Percentiles rank a stretch among this genome's conserved stretches.
Conservation (phyloP, 495 filamentous ascomycete genomes). For the Penicillium alfredii region DNA sequence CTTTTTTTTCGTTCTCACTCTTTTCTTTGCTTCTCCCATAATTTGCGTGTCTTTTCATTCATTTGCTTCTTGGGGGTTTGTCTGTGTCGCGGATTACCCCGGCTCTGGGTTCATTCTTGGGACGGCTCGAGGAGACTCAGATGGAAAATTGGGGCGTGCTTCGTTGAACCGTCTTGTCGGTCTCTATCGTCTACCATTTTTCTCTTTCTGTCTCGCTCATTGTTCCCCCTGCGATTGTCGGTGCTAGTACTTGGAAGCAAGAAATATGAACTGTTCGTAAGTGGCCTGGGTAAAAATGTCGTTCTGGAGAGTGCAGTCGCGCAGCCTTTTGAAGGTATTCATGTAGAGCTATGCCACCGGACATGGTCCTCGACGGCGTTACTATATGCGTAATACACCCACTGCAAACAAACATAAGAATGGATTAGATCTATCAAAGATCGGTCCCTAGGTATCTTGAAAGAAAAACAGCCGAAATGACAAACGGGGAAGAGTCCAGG, state of each 20-base stretch:
- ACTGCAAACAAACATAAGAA: background rate
- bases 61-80: conserved; percentile 17
- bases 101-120: conserved; percentile 3
- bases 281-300: background rate
- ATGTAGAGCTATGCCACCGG: no score
- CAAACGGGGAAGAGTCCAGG: no score
- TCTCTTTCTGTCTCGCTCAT: conserved; percentile 6
- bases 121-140: conserved; percentile 13
- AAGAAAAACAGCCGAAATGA: conserved; percentile 9
- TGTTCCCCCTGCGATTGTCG: conserved; percentile 1
- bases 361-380: no score
- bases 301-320: no score
- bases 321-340: no score
- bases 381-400: no score
- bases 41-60: conserved; percentile 25
- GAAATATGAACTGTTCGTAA: conserved; percentile 6
- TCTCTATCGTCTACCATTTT: conserved; percentile 22
- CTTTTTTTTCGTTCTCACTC: conserved; percentile 27
- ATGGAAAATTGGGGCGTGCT: conserved; percentile 15
- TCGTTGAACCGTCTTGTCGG: conserved; percentile 13
- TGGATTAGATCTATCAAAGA: conserved; percentile 19
- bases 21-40: no score
- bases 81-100: conserved; percentile 5
- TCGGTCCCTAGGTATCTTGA: background rate
- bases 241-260: conserved; percentile 8